phyloP scores from a whole-genome alignment of 495 filamentous ascomycete species.

The Aspergillus avenaceus region DNA sequence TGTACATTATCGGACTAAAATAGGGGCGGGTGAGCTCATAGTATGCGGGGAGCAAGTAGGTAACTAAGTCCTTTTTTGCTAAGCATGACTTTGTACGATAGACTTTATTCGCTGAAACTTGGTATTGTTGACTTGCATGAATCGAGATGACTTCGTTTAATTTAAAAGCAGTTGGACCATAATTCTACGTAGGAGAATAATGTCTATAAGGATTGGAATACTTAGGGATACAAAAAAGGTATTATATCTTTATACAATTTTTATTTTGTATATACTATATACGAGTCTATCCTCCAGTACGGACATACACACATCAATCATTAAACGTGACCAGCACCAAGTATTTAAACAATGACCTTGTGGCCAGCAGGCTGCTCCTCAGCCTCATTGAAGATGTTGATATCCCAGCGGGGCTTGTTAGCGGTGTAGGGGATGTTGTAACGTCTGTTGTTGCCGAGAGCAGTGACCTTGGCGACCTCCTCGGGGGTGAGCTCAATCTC shows the following conservation, averaged over 20 bases:
- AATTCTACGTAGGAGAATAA: too few relatives aligned
- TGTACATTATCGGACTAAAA: too few relatives aligned
- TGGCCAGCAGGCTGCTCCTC: slow-evolving; percentile 40
- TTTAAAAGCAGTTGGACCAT: too few relatives aligned
- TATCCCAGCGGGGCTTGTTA: slow-evolving; percentile 45
- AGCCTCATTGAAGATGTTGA: slow-evolving; percentile 43
- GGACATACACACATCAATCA: slow-evolving; percentile 3
- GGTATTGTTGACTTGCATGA: too few relatives aligned
- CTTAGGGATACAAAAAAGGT: too few relatives aligned
- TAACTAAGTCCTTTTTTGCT: too few relatives aligned
- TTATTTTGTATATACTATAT: background rate
- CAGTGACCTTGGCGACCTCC: slow-evolving; percentile 40
- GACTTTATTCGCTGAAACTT: too few relatives aligned
- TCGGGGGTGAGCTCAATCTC: slow-evolving; percentile 44
- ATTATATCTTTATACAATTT: background rate
- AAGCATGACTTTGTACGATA: too few relatives aligned
- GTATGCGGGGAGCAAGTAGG: too few relatives aligned
- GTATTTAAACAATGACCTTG: slow-evolving; percentile 36
- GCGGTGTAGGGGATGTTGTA: slow-evolving; percentile 44
- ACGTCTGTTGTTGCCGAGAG: slow-evolving; percentile 39
- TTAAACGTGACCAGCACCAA: slow-evolving; percentile 12
- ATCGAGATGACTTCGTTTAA: too few relatives aligned
- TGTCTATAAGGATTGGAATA: too few relatives aligned
- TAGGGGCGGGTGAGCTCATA: too few relatives aligned
- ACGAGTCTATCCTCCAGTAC: slow-evolving; percentile 1